phyloP scores from a whole-genome alignment of 345 rosid genomes.

The Eucalyptus polybractea region DNA sequence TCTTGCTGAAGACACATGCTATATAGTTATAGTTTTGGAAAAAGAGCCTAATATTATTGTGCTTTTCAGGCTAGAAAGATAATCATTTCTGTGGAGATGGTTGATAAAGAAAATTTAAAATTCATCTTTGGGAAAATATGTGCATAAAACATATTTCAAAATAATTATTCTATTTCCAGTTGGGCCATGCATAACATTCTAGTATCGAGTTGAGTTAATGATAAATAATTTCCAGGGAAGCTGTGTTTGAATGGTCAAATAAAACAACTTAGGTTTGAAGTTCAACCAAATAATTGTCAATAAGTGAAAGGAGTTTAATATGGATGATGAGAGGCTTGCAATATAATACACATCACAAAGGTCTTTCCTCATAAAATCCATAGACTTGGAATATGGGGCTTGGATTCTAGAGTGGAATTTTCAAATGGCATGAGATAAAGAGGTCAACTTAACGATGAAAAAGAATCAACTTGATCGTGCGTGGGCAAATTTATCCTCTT shows the following conservation, averaged over 20 bases:
- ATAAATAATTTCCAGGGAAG: background rate
- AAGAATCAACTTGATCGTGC: background rate
- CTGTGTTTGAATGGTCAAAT: background rate
- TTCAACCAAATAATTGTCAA: too few relatives aligned
- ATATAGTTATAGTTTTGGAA: background rate
- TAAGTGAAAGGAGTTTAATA: too few relatives aligned
- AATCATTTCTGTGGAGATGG: background rate
- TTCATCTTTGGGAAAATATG: background rate
- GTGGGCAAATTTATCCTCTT: background rate
- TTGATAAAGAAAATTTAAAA: background rate
- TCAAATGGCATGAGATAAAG: background rate
- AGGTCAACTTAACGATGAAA: background rate
- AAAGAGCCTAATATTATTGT: background rate
- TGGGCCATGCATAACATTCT: background rate
- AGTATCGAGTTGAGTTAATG: background rate
- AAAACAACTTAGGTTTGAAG: background rate
- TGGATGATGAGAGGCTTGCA: too few relatives aligned
- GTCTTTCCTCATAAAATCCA: background rate
- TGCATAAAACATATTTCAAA: too few relatives aligned
- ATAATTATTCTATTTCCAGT: background rate
- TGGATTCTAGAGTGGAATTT: background rate
- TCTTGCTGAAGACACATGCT: background rate
- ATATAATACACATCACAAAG: too few relatives aligned
- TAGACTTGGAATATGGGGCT: background rate
- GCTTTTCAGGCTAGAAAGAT: background rate